phyloP scores from a whole-genome alignment of 2,329 filamentous ascomycete species.

The Colletotrichum echinochloae region DNA sequence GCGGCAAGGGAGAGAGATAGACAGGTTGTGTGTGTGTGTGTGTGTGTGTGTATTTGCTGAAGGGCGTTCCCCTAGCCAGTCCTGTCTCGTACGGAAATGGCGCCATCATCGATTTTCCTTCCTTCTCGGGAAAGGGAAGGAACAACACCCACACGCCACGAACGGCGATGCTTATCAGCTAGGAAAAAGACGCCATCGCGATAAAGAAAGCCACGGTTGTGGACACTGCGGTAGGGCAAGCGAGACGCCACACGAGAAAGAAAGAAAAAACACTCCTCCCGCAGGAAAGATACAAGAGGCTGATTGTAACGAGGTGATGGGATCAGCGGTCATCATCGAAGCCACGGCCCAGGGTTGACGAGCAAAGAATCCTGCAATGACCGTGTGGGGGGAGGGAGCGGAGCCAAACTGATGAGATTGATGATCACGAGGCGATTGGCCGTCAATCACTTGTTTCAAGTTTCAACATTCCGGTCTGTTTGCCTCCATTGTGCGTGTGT shows the following conservation, averaged over 20 bases:
- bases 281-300: conserved; percentile 1
- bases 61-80: conserved; percentile 5
- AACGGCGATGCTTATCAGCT: conserved; percentile 3
- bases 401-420: conserved; percentile 8
- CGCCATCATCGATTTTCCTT: background rate
- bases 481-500: background rate
- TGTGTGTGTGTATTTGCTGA: background rate
- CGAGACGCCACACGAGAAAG: conserved; percentile 9
- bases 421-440: conserved; percentile 8
- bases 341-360: conserved; percentile 13
- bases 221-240: conserved; percentile 2
- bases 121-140: background rate
- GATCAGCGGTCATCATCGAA: conserved; percentile 24
- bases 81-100: conserved; percentile 23
- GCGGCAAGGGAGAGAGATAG: conserved; percentile 11
- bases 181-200: background rate
- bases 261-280: background rate
- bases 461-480: background rate
- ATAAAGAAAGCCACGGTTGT: background rate
- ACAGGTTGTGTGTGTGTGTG: too few species aligned
- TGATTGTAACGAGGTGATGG: conserved; percentile 17
- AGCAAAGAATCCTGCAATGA: background rate
- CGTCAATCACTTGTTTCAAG: background rate
- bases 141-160: background rate
- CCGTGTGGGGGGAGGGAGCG: background rate